phyloP scores from a whole-genome alignment of 2,329 filamentous ascomycete species.

The Neoarthrinium moseri region DNA sequence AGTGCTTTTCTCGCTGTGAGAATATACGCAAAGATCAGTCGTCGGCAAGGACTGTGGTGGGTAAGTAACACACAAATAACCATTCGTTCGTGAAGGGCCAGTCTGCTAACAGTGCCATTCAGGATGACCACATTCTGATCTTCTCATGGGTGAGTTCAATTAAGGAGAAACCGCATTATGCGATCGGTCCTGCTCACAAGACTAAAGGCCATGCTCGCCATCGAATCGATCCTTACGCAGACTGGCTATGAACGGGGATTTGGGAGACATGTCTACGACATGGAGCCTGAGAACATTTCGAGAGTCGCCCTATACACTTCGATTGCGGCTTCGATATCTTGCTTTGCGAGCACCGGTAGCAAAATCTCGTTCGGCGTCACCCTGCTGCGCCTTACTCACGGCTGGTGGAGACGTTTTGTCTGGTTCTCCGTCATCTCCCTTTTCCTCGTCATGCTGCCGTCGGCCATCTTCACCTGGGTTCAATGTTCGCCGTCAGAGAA shows the following conservation, averaged over 20 bases:
- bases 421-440: conserved; percentile 24
- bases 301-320: conserved; percentile 9
- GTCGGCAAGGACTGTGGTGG: too few relatives aligned
- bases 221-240: too few relatives aligned
- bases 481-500: conserved; percentile 17
- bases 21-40: too few relatives aligned
- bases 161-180: too few relatives aligned
- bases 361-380: conserved; percentile 31
- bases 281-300: conserved; percentile 14
- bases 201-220: not conserved
- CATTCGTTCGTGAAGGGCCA: too few relatives aligned
- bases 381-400: conserved; percentile 23
- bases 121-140: conserved; percentile 25
- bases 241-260: not conserved
- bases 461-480: conserved; percentile 18
- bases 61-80: too few relatives aligned
- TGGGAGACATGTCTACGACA: conserved; percentile 10
- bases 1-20: too few relatives aligned
- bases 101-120: too few relatives aligned
- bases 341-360: conserved; percentile 24
- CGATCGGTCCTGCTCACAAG: not conserved
- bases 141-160: conserved; percentile 19
- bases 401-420: conserved; percentile 14
- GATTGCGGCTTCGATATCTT: conserved; percentile 18
- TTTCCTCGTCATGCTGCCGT: conserved; percentile 20